Base-by-base conservation (phyloP, 2,329 filamentous ascomycete species). In the Thermothelomyces thermophilus region DNA sequence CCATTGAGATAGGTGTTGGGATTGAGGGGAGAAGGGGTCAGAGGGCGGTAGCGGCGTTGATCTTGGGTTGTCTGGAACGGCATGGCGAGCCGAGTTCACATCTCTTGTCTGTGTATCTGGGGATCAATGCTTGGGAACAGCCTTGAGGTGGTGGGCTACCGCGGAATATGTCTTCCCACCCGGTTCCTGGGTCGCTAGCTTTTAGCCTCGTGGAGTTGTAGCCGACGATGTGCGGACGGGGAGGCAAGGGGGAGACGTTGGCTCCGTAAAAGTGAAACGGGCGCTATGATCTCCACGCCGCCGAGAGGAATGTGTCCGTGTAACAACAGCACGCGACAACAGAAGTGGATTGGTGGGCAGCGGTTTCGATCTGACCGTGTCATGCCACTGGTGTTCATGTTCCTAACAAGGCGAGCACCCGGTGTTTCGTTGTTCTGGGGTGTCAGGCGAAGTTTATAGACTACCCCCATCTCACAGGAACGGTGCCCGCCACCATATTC, bases 1-100 rank as follows among this genome's bases (percentile, higher is more conserved):
- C 5, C 16, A 33, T 49, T 35, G 49, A 41, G 48, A 24, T 39
- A 24, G 22, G 36, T 30, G 24, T 53, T 53, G 5, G 63, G 63
- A 50, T 65, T 66, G 8, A 64, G 55, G 10, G 62, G 64, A 5
- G 63, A 65, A 9, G 64, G 56, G 5, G 59, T 56, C n/a, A 58
- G 48, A 11, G 62, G 63, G 26, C 48, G 52, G 56, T 64, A 60
- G 14, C 22, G 46, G 17, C 37, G 39, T 22, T 41, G 37, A 14
- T 51, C 45, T 11, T 19, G 11, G 26, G 43, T 24, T 17, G 34
- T n/a, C 22, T n/a, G 7, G 11, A 24, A 16, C 11, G 39, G 28
- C 8, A 35, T 45, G 24, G 28, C 36, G 13, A 36, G 44, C 7
- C 17, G 10, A 10, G 19, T 17, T 26, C 24, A 26, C 24, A 26